These are phyloP conservation scores for Diaporthe longicolla DNA, from an alignment of 2,329 filamentous ascomycete species.

Conservation along the genomic window DNA sequence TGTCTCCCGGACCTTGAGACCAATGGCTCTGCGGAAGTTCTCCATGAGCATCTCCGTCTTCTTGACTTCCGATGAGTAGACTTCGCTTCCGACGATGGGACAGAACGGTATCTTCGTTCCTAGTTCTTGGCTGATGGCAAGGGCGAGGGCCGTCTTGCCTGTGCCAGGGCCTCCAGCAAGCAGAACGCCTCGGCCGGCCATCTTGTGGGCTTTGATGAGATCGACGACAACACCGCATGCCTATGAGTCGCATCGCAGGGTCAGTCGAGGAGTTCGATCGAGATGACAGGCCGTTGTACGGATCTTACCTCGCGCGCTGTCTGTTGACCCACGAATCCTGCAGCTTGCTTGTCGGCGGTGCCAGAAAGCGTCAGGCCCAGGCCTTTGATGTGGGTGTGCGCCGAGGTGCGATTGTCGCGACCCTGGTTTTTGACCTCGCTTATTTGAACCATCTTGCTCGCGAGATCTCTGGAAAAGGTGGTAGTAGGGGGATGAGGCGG, in stretches of 20 bases:
- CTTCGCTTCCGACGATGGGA: slow-evolving; percentile 96
- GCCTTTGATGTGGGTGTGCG: slow-evolving; percentile 98
- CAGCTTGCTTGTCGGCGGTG: slow-evolving; percentile 81
- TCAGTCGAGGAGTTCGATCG: slow-evolving; percentile 13
- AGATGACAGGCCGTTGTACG: neutral
- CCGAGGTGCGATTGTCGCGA: slow-evolving; percentile 95
- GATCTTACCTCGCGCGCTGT: slow-evolving; percentile 84
- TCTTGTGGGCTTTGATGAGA: slow-evolving; percentile 95
- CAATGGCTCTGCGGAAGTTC: slow-evolving; percentile 97
- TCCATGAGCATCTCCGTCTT: slow-evolving; percentile 99
- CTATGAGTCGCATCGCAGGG: slow-evolving; percentile 58
- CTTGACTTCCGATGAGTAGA: slow-evolving; percentile 98
- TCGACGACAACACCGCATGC: slow-evolving; percentile 97
- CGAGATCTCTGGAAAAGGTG: slow-evolving; percentile 35
- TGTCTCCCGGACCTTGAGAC: slow-evolving; percentile 95
- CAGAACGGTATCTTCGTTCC: slow-evolving; percentile 99
- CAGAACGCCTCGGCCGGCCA: slow-evolving; percentile 94
- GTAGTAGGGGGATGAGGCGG: neutral
- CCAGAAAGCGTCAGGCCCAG: slow-evolving; percentile 90
- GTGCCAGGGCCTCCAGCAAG: slow-evolving; percentile 95
- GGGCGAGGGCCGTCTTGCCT: slow-evolving; percentile 95
- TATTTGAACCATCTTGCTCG: slow-evolving; percentile 82
- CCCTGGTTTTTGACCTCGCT: slow-evolving; percentile 95
- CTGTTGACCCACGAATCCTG: slow-evolving; percentile 91
- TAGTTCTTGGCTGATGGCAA: slow-evolving; percentile 96